A percentile compares a stretch with the other conserved stretches of the same genome.
These are phyloP conservation scores for Rhexocercosporidium sp. DNA, from an alignment of 2,329 filamentous ascomycete genomes.

Conservation along the genomic window DNA sequence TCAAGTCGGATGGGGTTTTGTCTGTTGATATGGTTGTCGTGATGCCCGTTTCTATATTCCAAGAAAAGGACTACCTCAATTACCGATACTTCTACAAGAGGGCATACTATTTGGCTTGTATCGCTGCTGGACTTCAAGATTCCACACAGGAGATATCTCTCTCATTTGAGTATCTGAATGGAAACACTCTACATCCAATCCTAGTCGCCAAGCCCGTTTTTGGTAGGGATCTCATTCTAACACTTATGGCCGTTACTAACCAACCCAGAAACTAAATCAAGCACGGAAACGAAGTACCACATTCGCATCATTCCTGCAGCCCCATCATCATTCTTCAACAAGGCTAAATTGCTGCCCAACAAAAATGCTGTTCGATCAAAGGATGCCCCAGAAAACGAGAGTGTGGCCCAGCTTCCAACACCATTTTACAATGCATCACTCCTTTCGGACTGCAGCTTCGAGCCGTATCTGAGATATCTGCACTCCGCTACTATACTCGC, in stretches of 20 bases:
- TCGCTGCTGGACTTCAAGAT: conserved; percentile 72
- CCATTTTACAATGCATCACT: conserved; percentile 90
- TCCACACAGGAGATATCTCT: conserved; percentile 60
- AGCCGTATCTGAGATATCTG: conserved; percentile 77
- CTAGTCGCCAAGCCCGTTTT: conserved; percentile 50
- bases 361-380: conserved; percentile 72
- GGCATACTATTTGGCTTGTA: conserved; percentile 86
- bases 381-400: conserved; percentile 50
- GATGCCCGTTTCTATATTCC: conserved; percentile 81
- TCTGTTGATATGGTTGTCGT: conserved; percentile 84
- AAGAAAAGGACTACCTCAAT: conserved; percentile 94
- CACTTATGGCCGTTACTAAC: not conserved
- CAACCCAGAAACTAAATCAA: conserved; percentile 38
- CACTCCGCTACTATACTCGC: conserved; percentile 67
- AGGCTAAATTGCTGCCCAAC: conserved; percentile 70
- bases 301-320: conserved; percentile 82
- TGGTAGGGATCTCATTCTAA: conserved; percentile 21
- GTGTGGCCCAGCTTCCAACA: conserved; percentile 56
- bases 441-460: conserved; percentile 75
- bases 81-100: conserved; percentile 94
- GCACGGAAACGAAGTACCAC: conserved; percentile 51
- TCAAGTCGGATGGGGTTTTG: conserved; percentile 63
- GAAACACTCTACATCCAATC: conserved; percentile 78
- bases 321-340: conserved; percentile 70
- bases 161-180: conserved; percentile 69